phyloP scores from a whole-genome alignment of 192 early-diverging fungal genomes.

The Gaertneriomyces semiglobifer region DNA sequence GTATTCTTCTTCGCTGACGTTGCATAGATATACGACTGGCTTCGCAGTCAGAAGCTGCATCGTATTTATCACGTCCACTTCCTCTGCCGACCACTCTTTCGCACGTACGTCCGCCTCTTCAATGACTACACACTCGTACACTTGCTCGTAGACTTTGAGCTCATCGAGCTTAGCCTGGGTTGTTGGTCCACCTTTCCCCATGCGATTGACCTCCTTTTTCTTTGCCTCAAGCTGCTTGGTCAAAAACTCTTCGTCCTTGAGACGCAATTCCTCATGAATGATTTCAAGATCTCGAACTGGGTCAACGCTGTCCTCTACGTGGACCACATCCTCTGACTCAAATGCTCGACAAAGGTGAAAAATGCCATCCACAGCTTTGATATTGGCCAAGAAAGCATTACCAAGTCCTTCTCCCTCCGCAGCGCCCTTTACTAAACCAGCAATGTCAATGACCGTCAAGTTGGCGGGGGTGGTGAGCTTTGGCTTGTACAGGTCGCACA shows the following conservation, averaged over 20 bases:
- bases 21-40: slow-evolving; percentile 81
- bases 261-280: slow-evolving; percentile 91
- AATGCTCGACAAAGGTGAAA: slow-evolving; percentile 69
- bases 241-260: slow-evolving; percentile 89
- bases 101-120: slow-evolving; percentile 83
- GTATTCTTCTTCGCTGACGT: slow-evolving; percentile 86
- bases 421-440: slow-evolving; percentile 88
- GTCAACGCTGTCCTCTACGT: slow-evolving; percentile 62
- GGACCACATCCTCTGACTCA: slow-evolving; percentile 87
- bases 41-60: slow-evolving; percentile 90
- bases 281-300: slow-evolving; percentile 90
- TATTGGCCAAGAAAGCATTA: slow-evolving; percentile 94
- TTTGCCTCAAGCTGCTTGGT: slow-evolving; percentile 67
- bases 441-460: slow-evolving; percentile 95
- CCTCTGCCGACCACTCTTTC: slow-evolving; percentile 87
- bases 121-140: slow-evolving; percentile 72
- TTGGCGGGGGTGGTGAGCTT: slow-evolving; percentile 63
- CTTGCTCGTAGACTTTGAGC: slow-evolving; percentile 68
- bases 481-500: slow-evolving; percentile 59
- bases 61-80: slow-evolving; percentile 85
- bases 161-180: slow-evolving; percentile 92
- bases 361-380: slow-evolving; percentile 60
- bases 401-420: slow-evolving; percentile 59
- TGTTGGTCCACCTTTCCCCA: slow-evolving; percentile 70
- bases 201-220: slow-evolving; percentile 61